phyloP scores from a whole-genome alignment of 1,284 basidiomycete genomes.

The Pulchroboletus neoregius region DNA sequence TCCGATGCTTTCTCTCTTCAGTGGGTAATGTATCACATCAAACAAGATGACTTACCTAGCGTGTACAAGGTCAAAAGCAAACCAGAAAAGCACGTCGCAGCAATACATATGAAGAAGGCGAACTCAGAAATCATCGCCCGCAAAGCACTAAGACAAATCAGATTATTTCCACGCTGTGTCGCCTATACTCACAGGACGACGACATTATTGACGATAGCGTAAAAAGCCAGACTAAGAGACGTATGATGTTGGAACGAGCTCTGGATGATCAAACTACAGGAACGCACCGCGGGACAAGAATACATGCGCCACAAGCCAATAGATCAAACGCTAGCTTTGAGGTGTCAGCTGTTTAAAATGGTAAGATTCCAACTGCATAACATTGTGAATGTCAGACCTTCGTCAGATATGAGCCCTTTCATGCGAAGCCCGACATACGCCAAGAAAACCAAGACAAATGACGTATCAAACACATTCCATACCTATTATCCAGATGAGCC shows the following conservation, averaged over 20 bases:
- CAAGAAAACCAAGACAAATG: conserved; percentile 72
- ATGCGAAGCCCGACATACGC: conserved; percentile 65
- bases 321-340: conserved; percentile 80
- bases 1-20: conserved; percentile 38
- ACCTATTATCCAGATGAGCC: conserved; percentile 42
- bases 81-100: conserved; percentile 82
- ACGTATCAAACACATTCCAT: conserved; percentile 86
- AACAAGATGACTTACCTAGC: conserved; percentile 45
- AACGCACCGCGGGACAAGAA: conserved; percentile 74
- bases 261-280: not conserved
- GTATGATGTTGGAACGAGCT: conserved; percentile 3
- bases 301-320: conserved; percentile 80
- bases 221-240: conserved; percentile 67
- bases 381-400: conserved; percentile 40
- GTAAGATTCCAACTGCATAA: conserved; percentile 10
- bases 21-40: not conserved
- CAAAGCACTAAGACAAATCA: conserved; percentile 49
- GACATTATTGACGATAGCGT: conserved; percentile 79
- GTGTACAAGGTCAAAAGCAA: conserved; percentile 82
- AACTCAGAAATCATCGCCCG: conserved; percentile 78
- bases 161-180: not conserved
- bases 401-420: conserved; percentile 54
- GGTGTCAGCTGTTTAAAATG: conserved; percentile 38
- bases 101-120: conserved; percentile 80
- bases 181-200: conserved; percentile 60